Evolutionary conservation across 1,139 yeast genomes (phyloP).

Genomic region (Kazachstania sp.): DNA sequence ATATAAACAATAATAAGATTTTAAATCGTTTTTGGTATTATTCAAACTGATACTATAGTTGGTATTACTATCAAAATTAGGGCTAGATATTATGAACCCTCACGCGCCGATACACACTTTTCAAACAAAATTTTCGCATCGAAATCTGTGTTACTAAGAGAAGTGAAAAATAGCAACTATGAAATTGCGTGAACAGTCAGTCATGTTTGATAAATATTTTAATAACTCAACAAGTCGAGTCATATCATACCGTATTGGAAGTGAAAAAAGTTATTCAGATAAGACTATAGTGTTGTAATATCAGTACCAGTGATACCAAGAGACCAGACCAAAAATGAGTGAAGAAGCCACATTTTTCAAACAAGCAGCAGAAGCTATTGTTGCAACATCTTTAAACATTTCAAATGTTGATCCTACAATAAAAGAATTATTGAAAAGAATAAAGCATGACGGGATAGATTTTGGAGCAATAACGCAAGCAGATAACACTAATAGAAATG

Average conservation of each 20-base stretch:
- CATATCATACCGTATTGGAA: too few relatives aligned
- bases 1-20: too few relatives aligned
- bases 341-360: conserved; percentile 25
- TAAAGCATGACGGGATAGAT: conserved; percentile 13
- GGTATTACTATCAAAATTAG: too few relatives aligned
- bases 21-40: too few relatives aligned
- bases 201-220: not conserved
- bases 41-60: too few relatives aligned
- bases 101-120: not conserved
- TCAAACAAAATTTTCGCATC: not conserved
- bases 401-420: conserved; percentile 27
- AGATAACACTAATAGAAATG: not conserved
- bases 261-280: not conserved
- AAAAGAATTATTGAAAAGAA: conserved; percentile 23
- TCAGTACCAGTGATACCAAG: not conserved
- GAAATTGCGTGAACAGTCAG: not conserved
- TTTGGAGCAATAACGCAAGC: not conserved
- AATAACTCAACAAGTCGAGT: not conserved
- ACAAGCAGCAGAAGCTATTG: conserved; percentile 30
- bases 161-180: too few relatives aligned
- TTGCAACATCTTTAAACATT: conserved; percentile 20
- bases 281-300: not conserved
- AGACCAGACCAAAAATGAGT: conserved; percentile 12
- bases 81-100: too few relatives aligned
- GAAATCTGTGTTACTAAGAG: not conserved